These are phyloP conservation scores for Emmonsia crescens DNA, from an alignment of 2,329 filamentous ascomycete species.

Conservation along the genomic window DNA sequence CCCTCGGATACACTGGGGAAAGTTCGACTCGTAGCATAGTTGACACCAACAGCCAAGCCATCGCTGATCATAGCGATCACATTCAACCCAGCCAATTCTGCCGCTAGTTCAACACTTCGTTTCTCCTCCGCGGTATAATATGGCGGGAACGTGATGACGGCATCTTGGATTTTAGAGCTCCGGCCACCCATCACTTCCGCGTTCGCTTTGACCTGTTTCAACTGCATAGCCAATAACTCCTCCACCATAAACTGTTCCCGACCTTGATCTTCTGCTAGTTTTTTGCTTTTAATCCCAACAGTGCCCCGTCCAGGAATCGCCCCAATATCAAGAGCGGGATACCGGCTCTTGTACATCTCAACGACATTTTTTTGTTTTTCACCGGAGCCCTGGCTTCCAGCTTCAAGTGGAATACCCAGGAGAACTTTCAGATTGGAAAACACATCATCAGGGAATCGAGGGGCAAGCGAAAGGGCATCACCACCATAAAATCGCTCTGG, in stretches of 20 bases:
- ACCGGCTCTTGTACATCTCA: constrained; percentile 59
- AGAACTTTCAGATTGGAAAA: constrained; percentile 90
- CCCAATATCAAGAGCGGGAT: constrained; percentile 66
- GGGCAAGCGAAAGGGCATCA: constrained; percentile 76
- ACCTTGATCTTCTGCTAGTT: constrained; percentile 54
- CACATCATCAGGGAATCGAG: constrained; percentile 83
- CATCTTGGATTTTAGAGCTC: constrained; percentile 61
- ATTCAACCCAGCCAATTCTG: constrained; percentile 76
- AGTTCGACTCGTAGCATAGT: constrained; percentile 84
- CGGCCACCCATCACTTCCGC: constrained; percentile 74
- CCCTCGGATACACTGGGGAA: constrained; percentile 78
- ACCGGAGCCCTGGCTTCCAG: constrained; percentile 31
- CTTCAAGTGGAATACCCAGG: constrained; percentile 57
- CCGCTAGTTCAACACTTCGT: constrained; percentile 71
- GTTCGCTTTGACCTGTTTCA: constrained; percentile 83
- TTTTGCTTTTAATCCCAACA: constrained; percentile 69
- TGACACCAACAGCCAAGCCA: constrained; percentile 81
- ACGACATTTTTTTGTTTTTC: constrained; percentile 40
- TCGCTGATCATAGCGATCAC: constrained; percentile 79
- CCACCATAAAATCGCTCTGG: constrained; percentile 88
- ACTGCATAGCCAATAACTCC: constrained; percentile 90
- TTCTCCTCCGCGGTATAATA: constrained; percentile 90
- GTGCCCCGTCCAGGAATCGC: constrained; percentile 49
- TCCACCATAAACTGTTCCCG: constrained; percentile 62
- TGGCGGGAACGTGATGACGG: constrained; percentile 77